phyloP scores from a whole-genome alignment of 176 grass and related monocot genomes.

The Oryza brachyantha region DNA sequence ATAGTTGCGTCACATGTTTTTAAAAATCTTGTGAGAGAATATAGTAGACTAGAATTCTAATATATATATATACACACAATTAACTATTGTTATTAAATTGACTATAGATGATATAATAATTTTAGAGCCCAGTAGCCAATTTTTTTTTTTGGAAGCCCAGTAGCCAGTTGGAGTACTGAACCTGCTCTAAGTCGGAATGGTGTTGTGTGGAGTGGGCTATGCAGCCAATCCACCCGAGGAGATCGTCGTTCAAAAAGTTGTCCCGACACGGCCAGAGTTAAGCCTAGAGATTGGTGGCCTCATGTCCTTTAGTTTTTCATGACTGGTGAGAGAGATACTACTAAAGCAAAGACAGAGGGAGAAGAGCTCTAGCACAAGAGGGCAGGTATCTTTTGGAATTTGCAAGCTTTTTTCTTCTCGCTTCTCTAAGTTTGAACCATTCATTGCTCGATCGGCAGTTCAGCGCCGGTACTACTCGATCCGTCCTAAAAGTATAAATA shows the following conservation, averaged over 20 bases:
- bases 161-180: no score
- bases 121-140: no score
- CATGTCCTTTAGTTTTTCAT: neutral
- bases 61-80: no score
- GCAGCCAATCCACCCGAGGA: slow-evolving; percentile 33
- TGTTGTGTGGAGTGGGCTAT: neutral
- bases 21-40: no score
- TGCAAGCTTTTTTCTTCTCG: neutral
- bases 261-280: slow-evolving; percentile 43
- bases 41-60: no score
- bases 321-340: neutral
- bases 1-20: no score
- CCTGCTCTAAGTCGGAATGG: no score
- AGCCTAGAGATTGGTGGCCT: slow-evolving; percentile 57
- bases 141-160: no score
- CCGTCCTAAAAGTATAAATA: no score
- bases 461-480: neutral
- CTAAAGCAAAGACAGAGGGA: no score
- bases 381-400: slow-evolving; percentile 56
- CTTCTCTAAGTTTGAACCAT: slow-evolving; percentile 32
- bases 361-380: neutral
- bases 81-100: no score
- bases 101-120: no score
- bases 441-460: neutral
- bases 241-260: slow-evolving; percentile 48